Base-by-base conservation (phyloP, 2,329 filamentous ascomycete genomes). In the Verticillium alfalfae region DNA sequence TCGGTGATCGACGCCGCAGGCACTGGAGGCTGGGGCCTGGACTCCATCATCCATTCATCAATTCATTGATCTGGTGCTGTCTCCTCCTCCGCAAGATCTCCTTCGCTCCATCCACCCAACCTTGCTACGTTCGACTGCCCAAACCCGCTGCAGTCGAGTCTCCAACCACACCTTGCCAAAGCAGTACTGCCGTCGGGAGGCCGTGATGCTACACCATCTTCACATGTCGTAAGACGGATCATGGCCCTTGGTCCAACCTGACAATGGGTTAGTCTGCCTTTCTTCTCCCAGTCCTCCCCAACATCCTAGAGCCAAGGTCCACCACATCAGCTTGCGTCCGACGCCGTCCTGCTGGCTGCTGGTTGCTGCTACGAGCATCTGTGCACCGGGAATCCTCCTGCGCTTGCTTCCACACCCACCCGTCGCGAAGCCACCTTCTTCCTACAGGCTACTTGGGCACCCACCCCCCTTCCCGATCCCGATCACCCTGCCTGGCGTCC, bases 211-310 rank as follows among this genome's bases (percentile, higher is more conserved):
- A 58, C 57, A 39, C 38, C 34, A 34, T 16, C 31, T 38, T 57
- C 61, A 61, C 61, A 67, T 68, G 65, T 61, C 63, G 65, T 67
- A 64, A 66, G 67, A 66, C 66, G 61, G 71, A 73, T 67, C 69
- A 74, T 74, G 72, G 69, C 71, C 69, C 65, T 71, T 64, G 68
- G 67, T 62, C 67, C 66, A 63, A 70, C 68, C 68, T 70, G 67
- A 74, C 63, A 69, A 74, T 74, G 72, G 71, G 72, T 74, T 66
- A 73, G 72, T 74, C 63, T 56, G 39, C 55, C 31, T 41, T 16
- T 18, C 38, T 41, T 38, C 38, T 31, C 34, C 39, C 22, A 7
- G 36, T 37, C 13, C 38, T 26, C 49, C 36, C 22, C 60, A 18
- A 31, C 56, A 22, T 12, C 22, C 45, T 12, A 31, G 39, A 49